Base-by-base conservation (phyloP, 768 basidiomycete species). In the Boletus subparvulus region DNA sequence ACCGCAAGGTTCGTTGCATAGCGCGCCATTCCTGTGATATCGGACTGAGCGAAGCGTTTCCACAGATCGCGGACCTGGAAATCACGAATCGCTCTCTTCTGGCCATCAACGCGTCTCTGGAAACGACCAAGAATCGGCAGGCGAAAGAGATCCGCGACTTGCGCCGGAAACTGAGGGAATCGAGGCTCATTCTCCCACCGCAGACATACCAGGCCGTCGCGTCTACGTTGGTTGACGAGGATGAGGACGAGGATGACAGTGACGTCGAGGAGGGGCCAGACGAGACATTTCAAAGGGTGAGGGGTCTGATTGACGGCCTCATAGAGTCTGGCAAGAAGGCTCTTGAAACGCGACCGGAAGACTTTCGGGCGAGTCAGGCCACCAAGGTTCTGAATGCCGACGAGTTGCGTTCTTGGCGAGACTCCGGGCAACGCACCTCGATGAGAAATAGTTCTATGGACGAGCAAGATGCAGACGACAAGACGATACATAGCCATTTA, bases 31-130 rank as follows among this genome's bases (percentile, higher is more conserved):
- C 47, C 28, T 37, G 12, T 36, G 30, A 12, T 14, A 36, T 30
- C 43, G 33, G 50, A 30, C 52, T 58, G 35, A 64, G 24, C 13
- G 40, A 43, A 37, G 14, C n/a, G 16, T 59, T 49, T 41, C 24
- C 43, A 17, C 56, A 96, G 94, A 95, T 96, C 55, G 90, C 89
- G 13, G 93, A 96, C 74, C 78, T 96, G 12, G 91, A 95, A 72
- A 96, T 96, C 65, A 88, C 91, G 7, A 95, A 93, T 70, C 80
- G 83, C 35, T 96, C 93, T 2, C 79, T 96, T 17, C 78, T 95
- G 45, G 83, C 85, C 2, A 93, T 96, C 74, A 96, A 95, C 65
- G 77, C 87, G 3, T 82, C 88, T 17, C 79, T 96, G 21, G 93
- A 96, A 71, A 81, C 85, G 36, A 82, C 83, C 35, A 93, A 92